Evolutionary conservation across 1,139 yeast species (phyloP).

Genomic region (Suhomyces bribrorum): DNA sequence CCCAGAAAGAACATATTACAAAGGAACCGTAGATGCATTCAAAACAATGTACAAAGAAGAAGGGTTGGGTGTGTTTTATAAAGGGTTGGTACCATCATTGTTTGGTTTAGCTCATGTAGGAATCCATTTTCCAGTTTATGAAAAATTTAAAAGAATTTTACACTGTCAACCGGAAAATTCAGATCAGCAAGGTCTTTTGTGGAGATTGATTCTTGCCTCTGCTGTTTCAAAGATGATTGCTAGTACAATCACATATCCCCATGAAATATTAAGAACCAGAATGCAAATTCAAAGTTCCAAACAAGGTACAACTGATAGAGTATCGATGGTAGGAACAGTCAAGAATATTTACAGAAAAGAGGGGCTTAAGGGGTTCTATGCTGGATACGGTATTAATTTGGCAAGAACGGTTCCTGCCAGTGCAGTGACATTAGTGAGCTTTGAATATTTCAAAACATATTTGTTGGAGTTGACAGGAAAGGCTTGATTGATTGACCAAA

Average conservation of each 20-base stretch:
- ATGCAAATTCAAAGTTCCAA: constrained; percentile 59
- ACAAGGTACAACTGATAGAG: constrained; percentile 15
- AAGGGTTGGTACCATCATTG: constrained; percentile 87
- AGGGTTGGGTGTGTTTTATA: constrained; percentile 81
- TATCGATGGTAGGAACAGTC: constrained; percentile 27
- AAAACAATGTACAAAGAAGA: constrained; percentile 74
- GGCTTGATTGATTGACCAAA: background rate
- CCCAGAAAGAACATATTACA: constrained; percentile 48
- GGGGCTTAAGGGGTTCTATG: constrained; percentile 82
- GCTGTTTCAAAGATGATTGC: constrained; percentile 87
- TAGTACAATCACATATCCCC: constrained; percentile 89
- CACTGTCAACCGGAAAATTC: constrained; percentile 23
- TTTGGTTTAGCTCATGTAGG: constrained; percentile 94
- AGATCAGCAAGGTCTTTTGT: constrained; percentile 38
- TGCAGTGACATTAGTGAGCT: constrained; percentile 91
- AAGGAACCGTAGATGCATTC: constrained; percentile 83
- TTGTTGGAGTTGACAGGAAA: constrained; percentile 44
- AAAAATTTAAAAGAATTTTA: constrained; percentile 62
- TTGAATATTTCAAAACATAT: constrained; percentile 77
- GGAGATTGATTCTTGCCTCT: constrained; percentile 62
- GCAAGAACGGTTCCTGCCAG: constrained; percentile 93
- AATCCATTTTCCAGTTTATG: constrained; percentile 96
- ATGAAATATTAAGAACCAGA: constrained; percentile 90
- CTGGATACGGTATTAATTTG: constrained; percentile 85
- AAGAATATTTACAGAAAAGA: constrained; percentile 62